phyloP scores from a whole-genome alignment of 2,329 filamentous ascomycete species.

The Monosporascus sp. region DNA sequence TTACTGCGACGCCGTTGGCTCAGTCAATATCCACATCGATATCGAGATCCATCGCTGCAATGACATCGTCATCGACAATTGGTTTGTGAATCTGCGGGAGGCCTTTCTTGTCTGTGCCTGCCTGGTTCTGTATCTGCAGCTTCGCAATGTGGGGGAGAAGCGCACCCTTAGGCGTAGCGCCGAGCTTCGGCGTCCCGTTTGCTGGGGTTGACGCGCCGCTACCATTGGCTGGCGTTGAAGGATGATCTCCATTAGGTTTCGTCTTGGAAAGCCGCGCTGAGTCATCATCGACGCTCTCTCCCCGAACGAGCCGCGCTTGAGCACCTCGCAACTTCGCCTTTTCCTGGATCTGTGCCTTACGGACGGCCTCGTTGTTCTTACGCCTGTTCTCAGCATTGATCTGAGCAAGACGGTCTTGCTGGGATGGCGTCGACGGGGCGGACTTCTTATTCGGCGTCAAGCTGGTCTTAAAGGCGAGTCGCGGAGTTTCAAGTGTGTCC shows the following conservation, averaged over 20 bases:
- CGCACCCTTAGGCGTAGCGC: constrained; percentile 33
- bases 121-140: constrained; percentile 45
- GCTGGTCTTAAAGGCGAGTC: constrained; percentile 67
- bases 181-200: constrained; percentile 46
- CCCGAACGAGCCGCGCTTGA: constrained; percentile 56
- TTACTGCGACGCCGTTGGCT: too few relatives aligned
- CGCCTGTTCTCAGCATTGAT: constrained; percentile 82
- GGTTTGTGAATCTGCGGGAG: constrained; percentile 69
- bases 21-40: constrained; percentile 82
- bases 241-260: constrained; percentile 52
- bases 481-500: constrained; percentile 59
- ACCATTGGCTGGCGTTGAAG: constrained; percentile 42
- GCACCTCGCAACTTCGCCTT: constrained; percentile 56
- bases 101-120: constrained; percentile 56
- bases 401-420: constrained; percentile 78
- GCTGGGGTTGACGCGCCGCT: constrained; percentile 48
- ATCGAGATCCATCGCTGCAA: constrained; percentile 81
- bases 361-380: constrained; percentile 82
- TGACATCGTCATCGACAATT: constrained; percentile 86
- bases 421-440: constrained; percentile 45
- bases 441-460: constrained; percentile 51
- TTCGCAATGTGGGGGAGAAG: constrained; percentile 49
- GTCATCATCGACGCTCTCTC: constrained; percentile 56
- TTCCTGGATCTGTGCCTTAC: constrained; percentile 83
- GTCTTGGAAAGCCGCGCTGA: constrained; percentile 59